Conservation (phyloP, 164 flowering plant species). For the Cinnamomum chago region DNA sequence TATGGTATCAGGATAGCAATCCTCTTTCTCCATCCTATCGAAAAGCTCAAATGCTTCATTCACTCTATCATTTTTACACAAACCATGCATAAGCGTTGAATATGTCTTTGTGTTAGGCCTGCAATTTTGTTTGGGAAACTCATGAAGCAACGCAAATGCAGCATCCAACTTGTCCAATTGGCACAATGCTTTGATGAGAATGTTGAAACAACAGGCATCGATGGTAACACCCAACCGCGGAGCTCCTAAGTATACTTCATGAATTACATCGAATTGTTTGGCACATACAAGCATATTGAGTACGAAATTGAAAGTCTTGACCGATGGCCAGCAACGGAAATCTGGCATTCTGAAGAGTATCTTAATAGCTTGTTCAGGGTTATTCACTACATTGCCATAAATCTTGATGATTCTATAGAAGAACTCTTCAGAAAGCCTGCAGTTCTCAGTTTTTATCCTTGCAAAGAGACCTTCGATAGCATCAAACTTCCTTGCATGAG, state of each 20-base stretch:
- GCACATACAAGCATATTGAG: constrained; percentile 63
- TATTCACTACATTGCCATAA: constrained; percentile 54
- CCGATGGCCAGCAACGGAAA: constrained; percentile 59
- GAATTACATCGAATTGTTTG: constrained; percentile 51
- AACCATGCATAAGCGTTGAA: constrained; percentile 65
- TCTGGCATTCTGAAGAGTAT: constrained; percentile 68
- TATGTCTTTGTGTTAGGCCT: constrained; percentile 61
- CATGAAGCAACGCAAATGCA: constrained; percentile 67
- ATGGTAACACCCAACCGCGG: constrained; percentile 53
- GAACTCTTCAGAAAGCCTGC: constrained; percentile 65
- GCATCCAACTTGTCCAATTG: constrained; percentile 51
- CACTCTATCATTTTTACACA: constrained; percentile 51
- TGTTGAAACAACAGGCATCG: constrained; percentile 77
- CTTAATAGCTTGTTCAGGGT: constrained; percentile 43
- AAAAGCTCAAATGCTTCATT: constrained; percentile 63
- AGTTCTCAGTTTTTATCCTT: constrained; percentile 41
- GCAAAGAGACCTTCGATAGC: constrained; percentile 49
- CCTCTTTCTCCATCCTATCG: constrained; percentile 68
- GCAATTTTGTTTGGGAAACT: constrained; percentile 64
- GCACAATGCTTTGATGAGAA: constrained; percentile 75
- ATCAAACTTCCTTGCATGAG: constrained; percentile 43
- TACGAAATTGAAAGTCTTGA: constrained; percentile 64
- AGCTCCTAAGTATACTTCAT: constrained; percentile 56
- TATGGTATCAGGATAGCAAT: constrained; percentile 57
- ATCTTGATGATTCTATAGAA: constrained; percentile 56